Conservation (phyloP, 1,284 basidiomycete genomes). For the Trichosporon asahii region DNA sequence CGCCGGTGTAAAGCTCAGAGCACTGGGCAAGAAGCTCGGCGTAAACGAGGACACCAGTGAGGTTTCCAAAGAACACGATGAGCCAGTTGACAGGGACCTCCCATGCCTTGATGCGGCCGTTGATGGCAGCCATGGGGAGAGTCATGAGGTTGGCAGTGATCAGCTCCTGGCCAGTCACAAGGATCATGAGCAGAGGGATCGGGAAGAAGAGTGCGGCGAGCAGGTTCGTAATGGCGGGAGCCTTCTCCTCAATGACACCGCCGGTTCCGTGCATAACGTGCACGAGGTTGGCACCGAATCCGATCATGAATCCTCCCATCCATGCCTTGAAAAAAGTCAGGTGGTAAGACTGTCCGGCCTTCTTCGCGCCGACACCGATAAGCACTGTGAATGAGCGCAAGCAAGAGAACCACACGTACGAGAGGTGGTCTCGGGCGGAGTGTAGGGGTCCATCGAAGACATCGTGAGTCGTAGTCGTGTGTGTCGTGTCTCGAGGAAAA, state of each 20-base stretch:
- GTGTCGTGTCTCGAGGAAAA: too few species aligned
- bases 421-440: slow-evolving; percentile 25
- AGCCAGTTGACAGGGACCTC: slow-evolving; percentile 40
- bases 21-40: slow-evolving; percentile 36
- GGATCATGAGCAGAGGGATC: slow-evolving; percentile 31
- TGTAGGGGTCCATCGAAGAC: slow-evolving; percentile 8
- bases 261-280: slow-evolving; percentile 27
- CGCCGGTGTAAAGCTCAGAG: slow-evolving; percentile 23
- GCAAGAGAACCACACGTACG: slow-evolving; percentile 4
- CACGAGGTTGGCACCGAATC: slow-evolving; percentile 30
- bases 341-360: slow-evolving; percentile 27
- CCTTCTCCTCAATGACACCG: slow-evolving; percentile 23
- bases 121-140: slow-evolving; percentile 28
- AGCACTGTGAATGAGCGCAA: slow-evolving; percentile 19
- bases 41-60: slow-evolving; percentile 42
- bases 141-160: slow-evolving; percentile 33
- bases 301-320: slow-evolving; percentile 33
- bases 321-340: slow-evolving; percentile 31
- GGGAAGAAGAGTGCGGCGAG: slow-evolving; percentile 31
- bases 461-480: background rate
- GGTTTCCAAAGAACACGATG: slow-evolving; percentile 48
- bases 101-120: slow-evolving; percentile 28
- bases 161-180: slow-evolving; percentile 31
- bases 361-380: slow-evolving; percentile 25
- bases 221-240: slow-evolving; percentile 26